A percentile compares a stretch with the other conserved stretches of the same genome.
These are phyloP conservation scores for Macrophomina tecta DNA, from an alignment of 2,329 filamentous ascomycete genomes.

Conservation along the genomic window DNA sequence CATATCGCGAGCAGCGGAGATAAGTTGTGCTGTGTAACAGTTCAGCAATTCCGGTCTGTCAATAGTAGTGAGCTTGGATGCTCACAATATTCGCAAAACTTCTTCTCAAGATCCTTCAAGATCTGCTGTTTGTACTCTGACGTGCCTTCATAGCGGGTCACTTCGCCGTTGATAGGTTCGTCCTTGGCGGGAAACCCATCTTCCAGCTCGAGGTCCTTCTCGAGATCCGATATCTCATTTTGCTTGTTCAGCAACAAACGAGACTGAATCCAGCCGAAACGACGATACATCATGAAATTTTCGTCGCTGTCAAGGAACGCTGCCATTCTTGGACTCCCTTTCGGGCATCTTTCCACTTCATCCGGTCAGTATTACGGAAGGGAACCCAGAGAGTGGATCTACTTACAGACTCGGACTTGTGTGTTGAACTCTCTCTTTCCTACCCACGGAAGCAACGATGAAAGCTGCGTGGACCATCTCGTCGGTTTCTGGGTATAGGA, in stretches of 20 bases:
- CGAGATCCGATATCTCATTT: constrained; percentile 32
- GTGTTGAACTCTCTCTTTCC: neutral
- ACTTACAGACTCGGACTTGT: neutral
- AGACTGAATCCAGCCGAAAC: constrained; percentile 50
- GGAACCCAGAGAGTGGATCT: too few relatives aligned
- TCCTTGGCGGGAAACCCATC: neutral
- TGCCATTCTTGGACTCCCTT: constrained; percentile 47
- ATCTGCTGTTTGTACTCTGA: neutral
- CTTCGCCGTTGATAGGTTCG: neutral
- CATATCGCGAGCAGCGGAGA: neutral
- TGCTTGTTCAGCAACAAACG: constrained; percentile 45
- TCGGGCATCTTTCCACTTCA: constrained; percentile 33
- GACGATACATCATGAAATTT: constrained; percentile 49
- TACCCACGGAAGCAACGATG: neutral
- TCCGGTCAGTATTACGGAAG: neutral
- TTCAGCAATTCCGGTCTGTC: neutral
- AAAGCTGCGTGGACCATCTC: neutral
- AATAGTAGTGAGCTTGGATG: neutral
- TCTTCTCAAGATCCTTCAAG: neutral
- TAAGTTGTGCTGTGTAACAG: neutral
- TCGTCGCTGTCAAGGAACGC: constrained; percentile 51
- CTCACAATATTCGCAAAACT: constrained; percentile 6
- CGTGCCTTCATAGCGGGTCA: neutral
- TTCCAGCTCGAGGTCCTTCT: constrained; percentile 25
- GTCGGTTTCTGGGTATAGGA: neutral